Conservation (phyloP, 768 basidiomycete genomes). For the Cystoderma amianthinum region DNA sequence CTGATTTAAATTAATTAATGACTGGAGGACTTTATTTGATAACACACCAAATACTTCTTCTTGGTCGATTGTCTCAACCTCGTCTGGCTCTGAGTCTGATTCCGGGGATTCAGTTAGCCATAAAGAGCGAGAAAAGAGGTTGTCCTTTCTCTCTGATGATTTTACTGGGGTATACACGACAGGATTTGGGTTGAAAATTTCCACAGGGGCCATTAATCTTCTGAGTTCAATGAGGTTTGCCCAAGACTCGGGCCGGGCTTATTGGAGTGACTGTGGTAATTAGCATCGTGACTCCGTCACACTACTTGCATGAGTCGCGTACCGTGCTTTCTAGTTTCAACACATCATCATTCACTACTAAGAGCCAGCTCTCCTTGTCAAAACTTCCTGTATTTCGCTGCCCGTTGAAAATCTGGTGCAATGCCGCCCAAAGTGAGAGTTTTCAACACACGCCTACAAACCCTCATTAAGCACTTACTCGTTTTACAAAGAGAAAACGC, state of each 20-base stretch:
- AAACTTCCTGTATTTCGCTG: no score
- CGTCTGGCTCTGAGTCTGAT: constrained; percentile 43
- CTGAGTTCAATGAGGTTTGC: no score
- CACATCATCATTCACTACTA: no score
- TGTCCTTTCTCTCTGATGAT: constrained; percentile 32
- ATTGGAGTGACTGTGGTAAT: not conserved
- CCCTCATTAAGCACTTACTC: not conserved
- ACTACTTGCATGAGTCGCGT: not conserved
- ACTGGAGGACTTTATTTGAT: no score
- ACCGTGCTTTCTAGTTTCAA: no score
- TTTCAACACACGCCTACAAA: not conserved
- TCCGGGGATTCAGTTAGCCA: constrained; percentile 50
- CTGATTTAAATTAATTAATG: constrained; percentile 45
- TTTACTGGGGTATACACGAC: constrained; percentile 62
- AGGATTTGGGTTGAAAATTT: constrained; percentile 88
- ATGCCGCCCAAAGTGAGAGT: constrained; percentile 31
- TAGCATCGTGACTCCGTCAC: not conserved
- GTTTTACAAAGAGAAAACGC: constrained; percentile 49
- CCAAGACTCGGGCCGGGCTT: constrained; percentile 34
- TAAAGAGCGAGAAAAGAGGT: constrained; percentile 39
- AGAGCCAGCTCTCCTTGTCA: not conserved
- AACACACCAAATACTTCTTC: constrained; percentile 86
- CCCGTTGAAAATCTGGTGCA: no score
- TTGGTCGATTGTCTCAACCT: constrained; percentile 73
- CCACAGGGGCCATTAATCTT: no score